Evolutionary conservation across 495 filamentous ascomycete species (phyloP).

Genomic region (Podospora pseudoanserina): DNA sequence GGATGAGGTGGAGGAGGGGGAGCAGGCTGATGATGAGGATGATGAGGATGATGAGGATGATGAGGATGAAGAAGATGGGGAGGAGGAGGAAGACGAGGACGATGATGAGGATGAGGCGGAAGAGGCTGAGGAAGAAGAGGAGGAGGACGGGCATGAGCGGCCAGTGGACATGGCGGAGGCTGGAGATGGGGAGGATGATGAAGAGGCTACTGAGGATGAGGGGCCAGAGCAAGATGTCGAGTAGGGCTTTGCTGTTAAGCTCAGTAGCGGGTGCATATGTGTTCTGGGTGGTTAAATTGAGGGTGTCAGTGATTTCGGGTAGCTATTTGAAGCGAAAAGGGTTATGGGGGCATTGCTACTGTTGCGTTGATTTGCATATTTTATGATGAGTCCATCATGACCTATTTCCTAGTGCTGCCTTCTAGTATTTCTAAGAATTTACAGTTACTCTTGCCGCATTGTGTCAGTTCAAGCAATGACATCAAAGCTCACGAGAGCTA

Average conservation of each 20-base stretch:
- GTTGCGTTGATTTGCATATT: too few species aligned
- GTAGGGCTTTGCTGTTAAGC: not conserved
- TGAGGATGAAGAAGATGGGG: slow-evolving; percentile 22
- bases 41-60: slow-evolving; percentile 22
- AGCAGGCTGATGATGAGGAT: slow-evolving; percentile 21
- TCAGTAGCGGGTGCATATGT: too few species aligned
- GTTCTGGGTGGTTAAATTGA: too few species aligned
- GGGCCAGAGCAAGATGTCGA: slow-evolving; percentile 15
- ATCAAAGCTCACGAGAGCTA: not conserved
- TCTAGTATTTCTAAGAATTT: too few species aligned
- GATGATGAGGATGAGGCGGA: slow-evolving; percentile 20
- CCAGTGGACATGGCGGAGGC: not conserved
- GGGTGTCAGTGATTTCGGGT: too few species aligned
- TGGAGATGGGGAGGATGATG: slow-evolving; percentile 2
- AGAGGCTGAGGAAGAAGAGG: slow-evolving; percentile 22
- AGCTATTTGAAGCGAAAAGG: too few species aligned
- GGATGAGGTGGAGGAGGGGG: slow-evolving; percentile 24
- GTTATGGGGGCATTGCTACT: too few species aligned
- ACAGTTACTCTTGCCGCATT: too few species aligned
- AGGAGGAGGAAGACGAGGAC: slow-evolving; percentile 20
- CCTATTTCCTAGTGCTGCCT: too few species aligned
- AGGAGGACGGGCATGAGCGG: slow-evolving; percentile 9
- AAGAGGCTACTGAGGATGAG: slow-evolving; percentile 11
- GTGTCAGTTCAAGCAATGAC: too few species aligned
- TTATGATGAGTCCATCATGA: too few species aligned